phyloP scores from a whole-genome alignment of 2,329 filamentous ascomycete genomes.

The Cercospora zeina region DNA sequence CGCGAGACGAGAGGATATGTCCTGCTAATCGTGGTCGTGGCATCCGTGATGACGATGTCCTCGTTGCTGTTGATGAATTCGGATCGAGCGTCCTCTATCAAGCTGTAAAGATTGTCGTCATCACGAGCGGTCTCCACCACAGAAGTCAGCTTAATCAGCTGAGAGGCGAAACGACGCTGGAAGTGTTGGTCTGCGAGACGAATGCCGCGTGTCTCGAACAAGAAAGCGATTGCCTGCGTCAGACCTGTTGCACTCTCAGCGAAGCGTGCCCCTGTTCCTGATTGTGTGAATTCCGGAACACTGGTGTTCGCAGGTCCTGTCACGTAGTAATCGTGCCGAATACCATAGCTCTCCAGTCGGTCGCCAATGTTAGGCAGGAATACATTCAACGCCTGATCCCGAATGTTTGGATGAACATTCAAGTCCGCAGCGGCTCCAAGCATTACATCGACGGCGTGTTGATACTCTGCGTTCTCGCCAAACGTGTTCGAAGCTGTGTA shows the following conservation, averaged over 20 bases:
- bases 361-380: constrained; percentile 37
- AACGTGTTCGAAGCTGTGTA: constrained; percentile 38
- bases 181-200: constrained; percentile 42
- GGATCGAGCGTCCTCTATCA: constrained; percentile 37
- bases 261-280: constrained; percentile 21
- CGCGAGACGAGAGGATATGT: constrained; percentile 39
- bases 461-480: constrained; percentile 34
- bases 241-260: constrained; percentile 41
- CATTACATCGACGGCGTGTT: constrained; percentile 40
- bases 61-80: constrained; percentile 35
- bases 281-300: constrained; percentile 20
- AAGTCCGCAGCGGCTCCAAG: constrained; percentile 36
- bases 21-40: constrained; percentile 33
- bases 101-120: constrained; percentile 34
- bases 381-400: constrained; percentile 36
- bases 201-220: constrained; percentile 43
- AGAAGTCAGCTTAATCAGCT: constrained; percentile 41
- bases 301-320: constrained; percentile 30
- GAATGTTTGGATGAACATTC: constrained; percentile 35
- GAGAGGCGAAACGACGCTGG: constrained; percentile 38
- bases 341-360: constrained; percentile 33
- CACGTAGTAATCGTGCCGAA: constrained; percentile 42
- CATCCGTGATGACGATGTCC: constrained; percentile 42
- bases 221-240: constrained; percentile 41
- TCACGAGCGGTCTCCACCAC: constrained; percentile 42